A percentile compares a stretch with the other conserved stretches of the same genome.
phyloP scores from a whole-genome alignment of 164 flowering plant species.

The Vitis amurensis region DNA sequence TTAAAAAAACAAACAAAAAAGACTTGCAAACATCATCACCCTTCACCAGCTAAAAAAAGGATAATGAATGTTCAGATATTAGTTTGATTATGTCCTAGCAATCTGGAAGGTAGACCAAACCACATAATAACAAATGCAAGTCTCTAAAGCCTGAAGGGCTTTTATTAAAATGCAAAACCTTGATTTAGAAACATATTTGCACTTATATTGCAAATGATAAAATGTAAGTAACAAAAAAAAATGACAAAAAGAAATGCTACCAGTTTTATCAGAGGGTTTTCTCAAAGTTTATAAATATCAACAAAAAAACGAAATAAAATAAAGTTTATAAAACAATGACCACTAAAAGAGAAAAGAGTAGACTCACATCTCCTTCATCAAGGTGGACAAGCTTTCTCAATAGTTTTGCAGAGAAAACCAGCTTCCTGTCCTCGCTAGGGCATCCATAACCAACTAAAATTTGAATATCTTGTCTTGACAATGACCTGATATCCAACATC shows the following conservation, averaged over 20 bases:
- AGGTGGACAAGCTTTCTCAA: slow-evolving; percentile 87
- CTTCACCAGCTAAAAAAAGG: too few species aligned
- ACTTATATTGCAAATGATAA: not conserved
- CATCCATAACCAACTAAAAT: slow-evolving; percentile 93
- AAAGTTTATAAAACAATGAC: too few species aligned
- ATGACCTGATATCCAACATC: slow-evolving; percentile 61
- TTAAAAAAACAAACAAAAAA: too few species aligned
- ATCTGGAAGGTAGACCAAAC: not conserved
- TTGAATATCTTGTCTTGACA: slow-evolving; percentile 93
- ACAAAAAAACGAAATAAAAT: slow-evolving; percentile 4
- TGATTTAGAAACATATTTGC: too few species aligned
- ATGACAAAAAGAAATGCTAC: not conserved
- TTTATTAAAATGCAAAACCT: not conserved
- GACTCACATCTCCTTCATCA: slow-evolving; percentile 98
- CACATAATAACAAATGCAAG: not conserved
- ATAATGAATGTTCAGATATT: too few species aligned
- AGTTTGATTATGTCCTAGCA: not conserved
- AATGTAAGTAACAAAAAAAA: not conserved
- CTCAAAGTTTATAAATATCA: not conserved
- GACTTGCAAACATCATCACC: too few species aligned
- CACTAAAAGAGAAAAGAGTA: too few species aligned
- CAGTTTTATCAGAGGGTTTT: not conserved
- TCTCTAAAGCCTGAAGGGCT: not conserved
- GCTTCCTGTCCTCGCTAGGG: slow-evolving; percentile 70
- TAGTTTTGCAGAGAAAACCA: slow-evolving; percentile 78